Conservation (phyloP, 2,329 filamentous ascomycete species). For the Ophiocordyceps camponoti-leonardi region DNA sequence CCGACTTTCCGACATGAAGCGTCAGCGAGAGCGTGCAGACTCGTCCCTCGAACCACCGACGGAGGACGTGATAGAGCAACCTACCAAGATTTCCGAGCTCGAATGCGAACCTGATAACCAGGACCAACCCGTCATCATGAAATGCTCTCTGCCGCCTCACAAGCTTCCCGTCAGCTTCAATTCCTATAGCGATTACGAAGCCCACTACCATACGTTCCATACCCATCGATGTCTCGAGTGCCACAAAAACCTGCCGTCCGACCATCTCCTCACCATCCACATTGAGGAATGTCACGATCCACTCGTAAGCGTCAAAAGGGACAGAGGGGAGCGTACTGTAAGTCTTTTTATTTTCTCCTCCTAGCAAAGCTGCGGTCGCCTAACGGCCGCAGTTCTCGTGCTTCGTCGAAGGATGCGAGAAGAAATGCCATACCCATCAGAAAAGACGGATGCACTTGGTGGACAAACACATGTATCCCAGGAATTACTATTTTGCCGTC, state of each 20-base stretch:
- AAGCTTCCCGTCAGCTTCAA: slow-evolving; percentile 50
- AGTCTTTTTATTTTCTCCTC: slow-evolving; percentile 15
- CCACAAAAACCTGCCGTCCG: slow-evolving; percentile 71
- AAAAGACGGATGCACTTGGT: slow-evolving; percentile 81
- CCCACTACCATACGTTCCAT: slow-evolving; percentile 70
- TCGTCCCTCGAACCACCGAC: slow-evolving; percentile 5
- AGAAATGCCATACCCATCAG: slow-evolving; percentile 64
- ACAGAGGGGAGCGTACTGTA: slow-evolving; percentile 75
- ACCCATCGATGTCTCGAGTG: slow-evolving; percentile 76
- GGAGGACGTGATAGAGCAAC: slow-evolving; percentile 6
- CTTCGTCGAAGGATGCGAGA: slow-evolving; percentile 77
- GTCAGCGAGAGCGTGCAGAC: slow-evolving; percentile 42
- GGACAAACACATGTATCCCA: slow-evolving; percentile 86
- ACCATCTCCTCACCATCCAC: slow-evolving; percentile 65
- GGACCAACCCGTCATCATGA: slow-evolving; percentile 38
- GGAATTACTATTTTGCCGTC: slow-evolving; percentile 74
- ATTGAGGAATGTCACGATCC: slow-evolving; percentile 87
- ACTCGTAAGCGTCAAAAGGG: slow-evolving; percentile 51
- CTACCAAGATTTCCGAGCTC: slow-evolving; percentile 42
- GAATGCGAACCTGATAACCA: slow-evolving; percentile 24
- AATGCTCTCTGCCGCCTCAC: slow-evolving; percentile 71
- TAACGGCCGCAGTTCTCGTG: slow-evolving; percentile 50
- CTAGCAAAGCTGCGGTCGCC: not conserved
- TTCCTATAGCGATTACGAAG: slow-evolving; percentile 66
- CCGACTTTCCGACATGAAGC: slow-evolving; percentile 32